Evolutionary conservation across 179 eudicot species (phyloP).

Genomic region (Drosera spatulata): DNA sequence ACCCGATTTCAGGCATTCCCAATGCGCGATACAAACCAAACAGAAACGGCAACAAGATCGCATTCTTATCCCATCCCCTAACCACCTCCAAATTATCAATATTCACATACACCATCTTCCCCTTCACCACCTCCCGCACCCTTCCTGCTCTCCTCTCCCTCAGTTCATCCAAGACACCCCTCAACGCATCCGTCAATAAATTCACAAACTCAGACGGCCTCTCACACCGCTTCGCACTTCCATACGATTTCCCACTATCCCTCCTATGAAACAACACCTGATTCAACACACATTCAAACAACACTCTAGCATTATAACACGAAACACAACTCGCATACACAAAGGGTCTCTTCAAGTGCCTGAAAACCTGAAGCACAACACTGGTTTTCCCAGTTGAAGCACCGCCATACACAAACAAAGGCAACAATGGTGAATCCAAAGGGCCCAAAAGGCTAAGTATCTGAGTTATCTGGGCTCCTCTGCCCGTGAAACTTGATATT

Average conservation of each 20-base stretch:
- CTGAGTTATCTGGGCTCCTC: constrained; percentile 48
- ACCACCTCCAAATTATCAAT: constrained; percentile 68
- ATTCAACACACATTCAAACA: constrained; percentile 75
- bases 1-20: constrained; percentile 65
- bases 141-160: constrained; percentile 40
- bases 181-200: constrained; percentile 48
- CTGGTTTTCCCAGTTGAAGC: constrained; percentile 81
- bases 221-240: constrained; percentile 73
- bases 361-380: constrained; percentile 41
- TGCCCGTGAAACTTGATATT: constrained; percentile 51
- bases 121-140: constrained; percentile 22
- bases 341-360: constrained; percentile 62
- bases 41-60: constrained; percentile 52
- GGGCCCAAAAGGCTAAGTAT: constrained; percentile 58
- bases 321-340: constrained; percentile 64
- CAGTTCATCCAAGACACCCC: constrained; percentile 35
- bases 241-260: constrained; percentile 44
- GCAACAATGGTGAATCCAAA: constrained; percentile 50
- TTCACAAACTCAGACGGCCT: constrained; percentile 76
- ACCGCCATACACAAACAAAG: constrained; percentile 66
- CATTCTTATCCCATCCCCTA: constrained; percentile 82
- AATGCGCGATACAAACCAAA: constrained; percentile 57
- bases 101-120: constrained; percentile 72
- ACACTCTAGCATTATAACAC: constrained; percentile 71
- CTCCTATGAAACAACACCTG: constrained; percentile 64